Evolutionary conservation across 202 grass and related monocot genomes (phyloP), one percentile per base, ranked within the genome.

Genomic region (Panicum virgatum): DNA sequence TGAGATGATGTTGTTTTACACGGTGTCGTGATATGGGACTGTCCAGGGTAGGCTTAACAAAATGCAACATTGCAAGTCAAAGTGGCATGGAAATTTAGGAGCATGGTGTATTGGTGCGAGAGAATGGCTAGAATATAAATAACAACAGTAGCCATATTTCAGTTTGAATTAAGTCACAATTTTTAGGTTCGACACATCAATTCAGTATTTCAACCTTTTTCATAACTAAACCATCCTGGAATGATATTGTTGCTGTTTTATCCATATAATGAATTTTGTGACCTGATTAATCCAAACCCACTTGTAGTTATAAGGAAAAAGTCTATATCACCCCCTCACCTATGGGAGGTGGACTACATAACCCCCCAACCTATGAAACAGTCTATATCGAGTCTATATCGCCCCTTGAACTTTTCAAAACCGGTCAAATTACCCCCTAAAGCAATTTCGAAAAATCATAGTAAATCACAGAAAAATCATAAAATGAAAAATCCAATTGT

Each of bases 191-290:
- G 56, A 7, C 12, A 4, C 23, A 19, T 36, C 6, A 56, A 45
- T 44, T 77, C 34, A 46, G 63, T 7, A 62, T 62, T 71, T 30
- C 14, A 26, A 14, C 53, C 4, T 43, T 76, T 76, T 68, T 16
- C 9, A 14, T 52, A 51, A 52, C 1, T 16, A 62, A 75, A 81
- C 18, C 62, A 48, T 5, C 34, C 19, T 53, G 37, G 45, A 26
- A 62, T 43, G 56, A 64, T 26, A 54, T 13, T 72, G 58, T 1
- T 48, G 20, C 11, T 87, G 10, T 75, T 69, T 60, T 80, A 80
- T 80, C 39, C 23, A 26, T 64, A 23, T 18, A 39, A 54, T 56
- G 15, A 15, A 11, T 50, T 83, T 82, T 50, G 29, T n/a, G 39
- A 38, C 52, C 29, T n/a, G 40, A 61, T 27, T 66, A 69, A 53